A percentile compares a stretch with the other conserved stretches of the same genome.
phyloP scores from a whole-genome alignment of 2,329 filamentous ascomycete genomes.

The Microsporum ferrugineum region DNA sequence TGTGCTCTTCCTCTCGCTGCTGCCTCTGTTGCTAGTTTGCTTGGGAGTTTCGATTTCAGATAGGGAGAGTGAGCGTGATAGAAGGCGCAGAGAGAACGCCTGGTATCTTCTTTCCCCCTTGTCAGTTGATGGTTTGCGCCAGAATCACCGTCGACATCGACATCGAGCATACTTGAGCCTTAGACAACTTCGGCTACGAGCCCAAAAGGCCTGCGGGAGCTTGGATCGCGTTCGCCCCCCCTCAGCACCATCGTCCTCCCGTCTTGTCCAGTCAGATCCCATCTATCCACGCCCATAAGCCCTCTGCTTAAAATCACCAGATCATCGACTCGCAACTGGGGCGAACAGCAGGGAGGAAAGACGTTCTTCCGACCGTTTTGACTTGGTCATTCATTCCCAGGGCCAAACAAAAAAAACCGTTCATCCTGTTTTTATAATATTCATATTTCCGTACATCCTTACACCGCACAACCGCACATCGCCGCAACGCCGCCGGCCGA shows the following conservation, averaged over 20 bases:
- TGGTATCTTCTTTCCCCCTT: neutral
- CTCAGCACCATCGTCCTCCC: neutral
- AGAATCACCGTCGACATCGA: neutral
- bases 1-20: neutral
- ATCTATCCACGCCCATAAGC: neutral
- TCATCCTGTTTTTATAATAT: neutral
- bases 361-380: constrained; percentile 1
- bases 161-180: neutral
- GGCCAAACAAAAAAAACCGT: neutral
- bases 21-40: neutral
- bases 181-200: neutral
- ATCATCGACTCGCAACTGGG: neutral
- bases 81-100: neutral
- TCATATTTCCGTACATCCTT: neutral
- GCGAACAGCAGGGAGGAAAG: neutral
- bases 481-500: neutral
- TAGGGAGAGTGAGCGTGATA: neutral
- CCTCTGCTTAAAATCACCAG: constrained; percentile 1
- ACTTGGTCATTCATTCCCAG: neutral
- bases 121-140: too few relatives aligned
- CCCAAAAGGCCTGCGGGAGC: neutral
- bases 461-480: neutral
- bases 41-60: neutral
- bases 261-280: constrained; percentile 1
- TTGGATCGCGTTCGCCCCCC: constrained; percentile 1